Conservation (phyloP, 805 yeast genomes). For the Priceomyces melissophilus region DNA sequence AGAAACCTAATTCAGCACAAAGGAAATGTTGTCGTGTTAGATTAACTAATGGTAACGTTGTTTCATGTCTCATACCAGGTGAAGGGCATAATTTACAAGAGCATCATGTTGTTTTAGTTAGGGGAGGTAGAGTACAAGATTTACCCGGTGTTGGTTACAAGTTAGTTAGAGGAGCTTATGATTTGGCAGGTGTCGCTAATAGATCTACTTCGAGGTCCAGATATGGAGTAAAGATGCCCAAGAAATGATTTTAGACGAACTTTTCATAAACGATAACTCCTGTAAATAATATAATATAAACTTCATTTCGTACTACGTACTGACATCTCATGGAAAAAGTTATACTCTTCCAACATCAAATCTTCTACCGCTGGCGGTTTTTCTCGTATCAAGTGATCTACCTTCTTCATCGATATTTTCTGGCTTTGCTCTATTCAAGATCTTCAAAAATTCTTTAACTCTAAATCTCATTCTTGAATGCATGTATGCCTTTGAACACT, state of each 20-base stretch:
- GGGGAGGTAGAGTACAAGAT: constrained; percentile 99
- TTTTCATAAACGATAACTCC: not conserved
- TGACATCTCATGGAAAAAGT: not conserved
- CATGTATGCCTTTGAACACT: constrained; percentile 96
- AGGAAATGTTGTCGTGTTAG: constrained; percentile 96
- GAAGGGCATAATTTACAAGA: constrained; percentile 99
- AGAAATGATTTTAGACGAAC: constrained; percentile 12
- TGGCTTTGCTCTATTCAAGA: constrained; percentile 93
- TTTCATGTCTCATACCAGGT: constrained; percentile 94
- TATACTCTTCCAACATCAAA: constrained; percentile 38
- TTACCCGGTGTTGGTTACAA: constrained; percentile 97
- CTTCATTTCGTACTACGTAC: not conserved
- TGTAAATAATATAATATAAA: constrained; percentile 3
- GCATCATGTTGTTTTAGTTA: constrained; percentile 89
- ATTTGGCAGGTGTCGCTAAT: constrained; percentile 91
- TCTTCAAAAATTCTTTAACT: constrained; percentile 90
- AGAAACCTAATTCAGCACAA: constrained; percentile 97
- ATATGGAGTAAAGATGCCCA: constrained; percentile 89
- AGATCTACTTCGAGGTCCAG: constrained; percentile 86
- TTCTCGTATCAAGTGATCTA: constrained; percentile 45
- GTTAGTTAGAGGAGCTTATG: constrained; percentile 88
- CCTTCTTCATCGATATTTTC: constrained; percentile 78
- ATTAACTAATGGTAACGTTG: constrained; percentile 81
- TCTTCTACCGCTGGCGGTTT: constrained; percentile 71
- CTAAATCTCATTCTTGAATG: constrained; percentile 98